Evolutionary conservation across 2,329 filamentous ascomycete species (phyloP).

Genomic region (Apiospora koreana): DNA sequence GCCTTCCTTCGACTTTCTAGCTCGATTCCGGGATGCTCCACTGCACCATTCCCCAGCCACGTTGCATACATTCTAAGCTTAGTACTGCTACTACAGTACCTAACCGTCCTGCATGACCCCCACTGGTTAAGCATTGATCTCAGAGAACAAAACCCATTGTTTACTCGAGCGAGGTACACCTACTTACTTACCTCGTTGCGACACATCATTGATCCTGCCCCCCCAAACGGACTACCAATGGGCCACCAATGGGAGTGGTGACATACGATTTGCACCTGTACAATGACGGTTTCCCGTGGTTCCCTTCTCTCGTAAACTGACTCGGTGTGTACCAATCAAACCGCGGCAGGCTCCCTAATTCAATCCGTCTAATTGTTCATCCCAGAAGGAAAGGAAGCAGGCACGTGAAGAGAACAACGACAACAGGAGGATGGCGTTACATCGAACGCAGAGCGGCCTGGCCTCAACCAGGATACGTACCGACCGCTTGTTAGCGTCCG

Average conservation of each 20-base stretch:
- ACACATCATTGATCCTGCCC: too few relatives aligned
- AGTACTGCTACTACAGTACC: neutral
- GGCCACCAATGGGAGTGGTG: too few relatives aligned
- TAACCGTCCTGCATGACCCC: constrained; percentile 12
- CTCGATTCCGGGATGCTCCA: neutral
- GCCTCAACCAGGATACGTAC: neutral
- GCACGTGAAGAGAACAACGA: neutral
- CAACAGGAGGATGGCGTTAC: neutral
- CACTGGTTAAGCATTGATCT: constrained; percentile 8
- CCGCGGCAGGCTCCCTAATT: neutral
- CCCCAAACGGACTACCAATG: too few relatives aligned
- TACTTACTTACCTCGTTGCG: neutral
- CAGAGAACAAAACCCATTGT: constrained; percentile 8
- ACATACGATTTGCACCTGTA: neutral
- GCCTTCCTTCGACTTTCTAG: neutral
- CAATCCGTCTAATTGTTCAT: neutral
- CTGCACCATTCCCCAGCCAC: constrained; percentile 8
- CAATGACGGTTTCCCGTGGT: neutral
- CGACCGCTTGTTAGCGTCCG: neutral
- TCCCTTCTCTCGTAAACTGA: too few relatives aligned
- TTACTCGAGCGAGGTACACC: neutral
- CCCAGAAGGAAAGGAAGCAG: neutral
- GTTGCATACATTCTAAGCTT: neutral
- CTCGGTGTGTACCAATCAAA: too few relatives aligned
- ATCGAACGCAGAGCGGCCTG: neutral